Evolutionary conservation across 1,284 basidiomycete genomes (phyloP), one percentile per base, ranked within the genome.

Genomic region (Cryptococcus sp.): DNA sequence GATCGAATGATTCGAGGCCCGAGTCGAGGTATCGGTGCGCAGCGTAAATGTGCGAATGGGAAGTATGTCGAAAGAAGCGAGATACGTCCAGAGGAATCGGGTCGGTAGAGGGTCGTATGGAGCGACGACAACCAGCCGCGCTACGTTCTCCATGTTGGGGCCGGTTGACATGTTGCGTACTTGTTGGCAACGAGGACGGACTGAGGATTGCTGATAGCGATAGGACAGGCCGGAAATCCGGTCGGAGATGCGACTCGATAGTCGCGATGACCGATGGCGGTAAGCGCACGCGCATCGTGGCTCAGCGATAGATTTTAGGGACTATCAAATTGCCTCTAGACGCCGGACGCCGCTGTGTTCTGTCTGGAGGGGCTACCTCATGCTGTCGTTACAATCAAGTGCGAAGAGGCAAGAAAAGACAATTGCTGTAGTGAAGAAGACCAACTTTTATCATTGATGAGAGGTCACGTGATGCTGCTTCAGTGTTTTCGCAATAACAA

Each of bases 191-290:
- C 19, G 13, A 35, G 25, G 54, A 49, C 4, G 54, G 45, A 25
- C 15, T 40, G 22, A 54, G 42, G 19, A 50, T 46, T 8, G 38
- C 16, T 27, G 48, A 41, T 15, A 64, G 47, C 10, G 59, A 47
- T n/a, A 53, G 25, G n/a, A 56, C 48, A 4, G 62, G 56, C 16
- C 39, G 47, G n/a, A 57, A 50, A 38, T 59, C 51, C 5, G 50
- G 53, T 27, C 49, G 53, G 23, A 61, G 41, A 20, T 56, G 57
- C 16, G 62, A 58, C 31, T 61, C 59, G 50, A 64, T 61, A 17
- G 31, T 53, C 22, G 47, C 42, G 15, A 64, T 54, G 16, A 61
- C 47, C 41, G 57, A 58, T 7, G 50, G 46, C 4, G 62, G 56
- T 16, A 64, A 45, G 23, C 56, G 52, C 16, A 59, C 53, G n/a